Percentiles rank a stretch among this genome's conserved stretches.
Conservation (phyloP, 164 flowering plant genomes). For the Vitis labrusca region DNA sequence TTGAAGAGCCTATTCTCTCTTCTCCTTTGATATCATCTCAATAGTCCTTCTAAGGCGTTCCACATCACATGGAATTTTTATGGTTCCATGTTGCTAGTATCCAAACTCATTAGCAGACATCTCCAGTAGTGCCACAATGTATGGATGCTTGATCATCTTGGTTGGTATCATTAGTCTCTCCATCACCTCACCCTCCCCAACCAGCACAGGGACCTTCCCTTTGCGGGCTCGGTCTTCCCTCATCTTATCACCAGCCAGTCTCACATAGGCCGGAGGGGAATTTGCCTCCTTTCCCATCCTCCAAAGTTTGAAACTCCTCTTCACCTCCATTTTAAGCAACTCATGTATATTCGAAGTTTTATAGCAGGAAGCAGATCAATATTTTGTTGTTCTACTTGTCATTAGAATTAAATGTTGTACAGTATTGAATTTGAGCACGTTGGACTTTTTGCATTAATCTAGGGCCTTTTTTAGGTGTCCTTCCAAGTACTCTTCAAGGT, state of each 20-base stretch:
- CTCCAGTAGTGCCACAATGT: slow-evolving; percentile 23
- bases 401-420: too few species aligned
- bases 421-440: too few species aligned
- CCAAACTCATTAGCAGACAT: slow-evolving; percentile 28
- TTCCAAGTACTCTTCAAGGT: too few species aligned
- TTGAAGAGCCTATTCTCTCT: background rate
- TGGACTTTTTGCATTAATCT: too few species aligned
- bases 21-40: slow-evolving; percentile 7
- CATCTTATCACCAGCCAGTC: background rate
- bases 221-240: background rate
- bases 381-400: background rate
- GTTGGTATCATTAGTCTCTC: slow-evolving; percentile 26
- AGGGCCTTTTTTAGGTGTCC: background rate
- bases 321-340: background rate
- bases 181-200: slow-evolving; percentile 16
- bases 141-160: slow-evolving; percentile 25
- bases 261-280: background rate
- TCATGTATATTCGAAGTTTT: background rate
- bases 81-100: slow-evolving; percentile 20
- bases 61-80: slow-evolving; percentile 21
- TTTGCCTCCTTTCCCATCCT: background rate
- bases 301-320: background rate
- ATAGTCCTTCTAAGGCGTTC: slow-evolving; percentile 10
- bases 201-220: slow-evolving; percentile 32
- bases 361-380: background rate